Base-by-base conservation (phyloP, 257 asterid species). In the Oldenlandia corymbosa region DNA sequence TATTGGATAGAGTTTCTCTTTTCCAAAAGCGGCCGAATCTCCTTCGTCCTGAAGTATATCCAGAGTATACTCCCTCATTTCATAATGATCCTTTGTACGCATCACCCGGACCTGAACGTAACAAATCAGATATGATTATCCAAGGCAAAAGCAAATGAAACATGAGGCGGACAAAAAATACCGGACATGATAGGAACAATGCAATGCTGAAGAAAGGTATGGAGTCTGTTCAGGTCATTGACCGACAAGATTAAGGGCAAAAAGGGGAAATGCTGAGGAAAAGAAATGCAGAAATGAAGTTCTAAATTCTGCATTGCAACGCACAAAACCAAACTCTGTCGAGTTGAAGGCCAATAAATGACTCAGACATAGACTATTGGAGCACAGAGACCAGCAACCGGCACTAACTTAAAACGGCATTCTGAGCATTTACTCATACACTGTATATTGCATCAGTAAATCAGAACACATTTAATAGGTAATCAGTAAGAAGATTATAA, bases 1-100 rank as follows among this genome's bases (percentile, higher is more conserved):
- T 66, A 92, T 85, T 62, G 99, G 97, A 78, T 89, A 89, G 16
- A 96, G 97, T 77, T 85, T 85, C 82, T 86, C 95, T 81, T 82
- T 77, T 46, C 84, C 80, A 75, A 74, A 64, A 64, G 75, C 57
- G 69, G 77, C 73, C 64, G 95, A 78, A 73, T 89, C 88, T 21
- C 71, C 87, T 73, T 81, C 88, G 37, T 78, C 87, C 70, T 81
- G 70, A 71, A 89, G 83, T 60, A 78, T 78, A 75, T 92, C 97
- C 34, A 92, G 75, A 67, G 83, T 75, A 81, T 82, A 92, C 67
- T 92, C 97, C 74, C 91, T 87, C 88, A 92, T 84, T 75, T 92
- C 99, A 63, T 79, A 89, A 77, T 89, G 97, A 83, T 87, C 87
- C 75, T 87, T 78, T 43, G 56, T 54, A 45, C 66, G 75, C 95